A percentile compares a stretch with the other conserved stretches of the same genome.
These are phyloP conservation scores for Tubosaeta sp. DNA, from an alignment of 768 basidiomycete genomes.

Conservation along the genomic window DNA sequence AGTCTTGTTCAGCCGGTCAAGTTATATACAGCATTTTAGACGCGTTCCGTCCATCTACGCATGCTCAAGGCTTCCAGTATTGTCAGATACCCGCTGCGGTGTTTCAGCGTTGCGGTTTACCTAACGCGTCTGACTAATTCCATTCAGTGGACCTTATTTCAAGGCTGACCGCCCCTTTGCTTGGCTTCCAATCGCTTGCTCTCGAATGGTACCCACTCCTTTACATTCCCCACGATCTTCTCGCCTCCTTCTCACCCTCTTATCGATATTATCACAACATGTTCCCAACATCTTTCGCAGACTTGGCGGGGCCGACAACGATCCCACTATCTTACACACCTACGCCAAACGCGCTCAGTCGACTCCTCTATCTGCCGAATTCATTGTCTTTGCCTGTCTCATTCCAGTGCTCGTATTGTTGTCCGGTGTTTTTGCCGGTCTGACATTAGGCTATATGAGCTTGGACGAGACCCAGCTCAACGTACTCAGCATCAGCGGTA, in stretches of 20 bases:
- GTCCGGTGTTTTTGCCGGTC: slow-evolving; percentile 86
- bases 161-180: neutral
- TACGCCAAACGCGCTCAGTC: slow-evolving; percentile 30
- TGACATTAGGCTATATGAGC: slow-evolving; percentile 90
- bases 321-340: slow-evolving; percentile 18
- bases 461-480: slow-evolving; percentile 90
- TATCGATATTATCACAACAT: slow-evolving; percentile 44
- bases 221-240: slow-evolving; percentile 34
- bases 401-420: slow-evolving; percentile 81
- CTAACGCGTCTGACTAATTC: slow-evolving; percentile 1
- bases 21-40: neutral
- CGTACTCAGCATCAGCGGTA: slow-evolving; percentile 81
- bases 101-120: neutral
- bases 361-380: slow-evolving; percentile 20
- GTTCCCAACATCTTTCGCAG: slow-evolving; percentile 36
- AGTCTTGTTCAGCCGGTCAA: neutral
- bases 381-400: slow-evolving; percentile 48
- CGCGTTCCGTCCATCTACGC: neutral
- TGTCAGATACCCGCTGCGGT: neutral
- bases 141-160: neutral
- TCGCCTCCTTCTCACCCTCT: slow-evolving; percentile 41
- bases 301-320: slow-evolving; percentile 8
- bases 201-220: slow-evolving; percentile 39
- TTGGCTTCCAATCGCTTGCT: neutral
- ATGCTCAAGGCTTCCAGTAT: neutral